These are phyloP conservation scores for Aphanomyces astaci DNA, from an alignment of 352 stramenopile genomes.

Conservation along the genomic window DNA sequence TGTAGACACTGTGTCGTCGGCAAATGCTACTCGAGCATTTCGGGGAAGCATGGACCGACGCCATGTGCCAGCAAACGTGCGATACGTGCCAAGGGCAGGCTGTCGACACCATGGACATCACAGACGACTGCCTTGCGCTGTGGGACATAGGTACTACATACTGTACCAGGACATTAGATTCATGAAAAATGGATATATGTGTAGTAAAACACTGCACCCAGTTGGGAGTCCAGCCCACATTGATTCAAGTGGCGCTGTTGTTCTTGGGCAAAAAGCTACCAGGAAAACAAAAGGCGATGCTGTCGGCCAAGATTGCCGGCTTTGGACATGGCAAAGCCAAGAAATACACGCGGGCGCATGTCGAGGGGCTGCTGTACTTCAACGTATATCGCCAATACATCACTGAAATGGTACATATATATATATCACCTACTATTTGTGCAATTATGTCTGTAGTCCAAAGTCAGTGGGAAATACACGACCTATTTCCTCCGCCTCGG, in stretches of 20 bases:
- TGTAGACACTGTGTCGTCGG: constrained; percentile 13
- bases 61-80: background rate
- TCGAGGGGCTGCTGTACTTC: constrained; percentile 12
- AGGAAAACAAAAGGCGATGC: background rate
- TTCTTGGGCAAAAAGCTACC: constrained; percentile 1
- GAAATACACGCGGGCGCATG: background rate
- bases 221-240: background rate
- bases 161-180: no score
- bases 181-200: background rate
- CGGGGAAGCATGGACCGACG: background rate
- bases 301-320: background rate
- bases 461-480: constrained; percentile 2
- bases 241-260: constrained; percentile 1
- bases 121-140: background rate
- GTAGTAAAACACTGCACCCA: constrained; percentile 14
- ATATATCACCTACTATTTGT: background rate
- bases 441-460: background rate
- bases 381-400: constrained; percentile 6
- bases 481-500: background rate
- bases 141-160: constrained; percentile 17
- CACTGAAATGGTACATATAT: background rate
- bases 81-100: constrained; percentile 10
- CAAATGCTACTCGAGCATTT: constrained; percentile 17
- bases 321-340: background rate
- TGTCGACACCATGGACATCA: background rate